Evolutionary conservation across 768 basidiomycete species (phyloP).

Genomic region (Tricholoma flavovirens): DNA sequence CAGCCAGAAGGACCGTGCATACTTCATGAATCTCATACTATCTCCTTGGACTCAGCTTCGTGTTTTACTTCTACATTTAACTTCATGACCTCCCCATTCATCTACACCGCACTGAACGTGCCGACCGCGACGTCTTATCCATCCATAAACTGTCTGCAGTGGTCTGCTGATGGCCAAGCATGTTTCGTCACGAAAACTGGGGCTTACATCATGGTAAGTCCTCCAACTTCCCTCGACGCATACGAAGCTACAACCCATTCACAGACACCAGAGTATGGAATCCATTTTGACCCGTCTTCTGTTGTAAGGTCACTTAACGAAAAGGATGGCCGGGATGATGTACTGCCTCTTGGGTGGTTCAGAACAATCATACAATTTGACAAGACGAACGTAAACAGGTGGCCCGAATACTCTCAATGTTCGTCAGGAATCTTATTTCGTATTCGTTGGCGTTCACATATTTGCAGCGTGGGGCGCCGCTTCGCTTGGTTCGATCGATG

Average conservation of each 20-base stretch:
- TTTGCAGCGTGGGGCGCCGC: conserved; percentile 61
- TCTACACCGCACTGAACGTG: conserved; percentile 51
- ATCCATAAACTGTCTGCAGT: conserved; percentile 56
- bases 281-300: conserved; percentile 57
- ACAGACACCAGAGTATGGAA: conserved; percentile 71
- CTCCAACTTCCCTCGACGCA: not conserved
- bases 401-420: conserved; percentile 51
- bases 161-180: conserved; percentile 72
- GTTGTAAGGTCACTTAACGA: conserved; percentile 36
- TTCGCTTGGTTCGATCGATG: conserved; percentile 70
- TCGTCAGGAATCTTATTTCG: conserved; percentile 3
- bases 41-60: too few species aligned
- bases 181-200: conserved; percentile 61
- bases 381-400: conserved; percentile 32
- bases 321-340: conserved; percentile 25
- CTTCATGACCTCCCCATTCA: conserved; percentile 7
- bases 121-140: conserved; percentile 58
- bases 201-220: conserved; percentile 61
- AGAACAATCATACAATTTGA: conserved; percentile 67
- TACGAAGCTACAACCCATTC: not conserved
- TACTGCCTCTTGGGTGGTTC: conserved; percentile 55
- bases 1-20: too few species aligned
- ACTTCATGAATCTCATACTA: too few species aligned
- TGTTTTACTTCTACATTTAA: too few species aligned
- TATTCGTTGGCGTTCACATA: not conserved